phyloP scores from a whole-genome alignment of 768 basidiomycete genomes.

The Fomitopsis serialis region DNA sequence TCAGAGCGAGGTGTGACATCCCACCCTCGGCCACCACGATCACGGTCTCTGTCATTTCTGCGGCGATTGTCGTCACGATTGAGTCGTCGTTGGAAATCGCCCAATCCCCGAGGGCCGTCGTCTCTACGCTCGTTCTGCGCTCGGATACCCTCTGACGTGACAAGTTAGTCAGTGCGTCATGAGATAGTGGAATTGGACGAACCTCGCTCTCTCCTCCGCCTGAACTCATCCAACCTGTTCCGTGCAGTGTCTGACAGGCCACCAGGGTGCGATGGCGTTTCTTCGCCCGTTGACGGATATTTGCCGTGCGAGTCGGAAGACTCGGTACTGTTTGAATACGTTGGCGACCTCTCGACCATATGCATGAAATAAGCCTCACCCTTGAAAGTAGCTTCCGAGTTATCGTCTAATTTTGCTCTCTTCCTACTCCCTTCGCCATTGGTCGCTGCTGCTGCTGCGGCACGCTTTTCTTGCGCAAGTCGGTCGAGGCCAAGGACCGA shows the following conservation, averaged over 20 bases:
- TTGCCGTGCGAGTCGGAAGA: slow-evolving; percentile 56
- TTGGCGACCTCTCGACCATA: neutral
- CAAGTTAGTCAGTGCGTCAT: neutral
- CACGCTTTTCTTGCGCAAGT: slow-evolving; percentile 85
- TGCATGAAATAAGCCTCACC: slow-evolving; percentile 37
- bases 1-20: slow-evolving; percentile 59
- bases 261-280: slow-evolving; percentile 91
- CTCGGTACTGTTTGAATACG: slow-evolving; percentile 57
- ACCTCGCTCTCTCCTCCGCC: slow-evolving; percentile 67
- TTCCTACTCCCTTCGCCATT: slow-evolving; percentile 55
- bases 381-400: slow-evolving; percentile 79
- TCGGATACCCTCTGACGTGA: slow-evolving; percentile 59
- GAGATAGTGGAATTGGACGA: neutral
- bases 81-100: slow-evolving; percentile 88
- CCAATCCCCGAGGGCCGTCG: slow-evolving; percentile 72
- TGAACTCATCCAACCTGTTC: slow-evolving; percentile 70
- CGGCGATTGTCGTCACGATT: slow-evolving; percentile 56
- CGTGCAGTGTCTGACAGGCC: slow-evolving; percentile 78
- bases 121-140: slow-evolving; percentile 49
- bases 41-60: slow-evolving; percentile 22
- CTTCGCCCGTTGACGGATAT: slow-evolving; percentile 74
- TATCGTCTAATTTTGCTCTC: slow-evolving; percentile 51
- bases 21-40: slow-evolving; percentile 36
- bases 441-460: slow-evolving; percentile 38
- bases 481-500: slow-evolving; percentile 86